These are phyloP conservation scores for Neurospora cerealis DNA, from an alignment of 495 filamentous ascomycete species.

Conservation along the genomic window DNA sequence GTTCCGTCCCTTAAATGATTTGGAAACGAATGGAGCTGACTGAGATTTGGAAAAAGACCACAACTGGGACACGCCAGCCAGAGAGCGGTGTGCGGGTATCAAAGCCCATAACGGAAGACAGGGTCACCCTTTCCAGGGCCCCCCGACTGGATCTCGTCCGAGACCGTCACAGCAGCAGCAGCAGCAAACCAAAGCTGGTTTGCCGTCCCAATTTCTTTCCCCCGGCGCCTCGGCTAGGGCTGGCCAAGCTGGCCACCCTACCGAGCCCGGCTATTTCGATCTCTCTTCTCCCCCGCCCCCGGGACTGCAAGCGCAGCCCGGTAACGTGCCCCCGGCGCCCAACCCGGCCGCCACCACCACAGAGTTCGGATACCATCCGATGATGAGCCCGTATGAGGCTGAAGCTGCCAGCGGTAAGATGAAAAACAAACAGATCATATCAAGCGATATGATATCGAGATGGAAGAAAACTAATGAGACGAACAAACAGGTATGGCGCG, in stretches of 20 bases:
- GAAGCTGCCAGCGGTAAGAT: constrained; percentile 4
- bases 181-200: background rate
- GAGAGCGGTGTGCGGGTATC: background rate
- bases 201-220: background rate
- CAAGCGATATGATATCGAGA: background rate
- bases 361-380: constrained; percentile 4
- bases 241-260: background rate
- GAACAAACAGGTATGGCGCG: background rate
- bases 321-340: background rate
- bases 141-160: constrained; percentile 6
- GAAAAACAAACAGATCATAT: background rate
- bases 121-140: background rate
- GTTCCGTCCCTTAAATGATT: background rate
- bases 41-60: background rate
- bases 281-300: background rate
- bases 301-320: background rate
- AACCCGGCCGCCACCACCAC: background rate
- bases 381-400: constrained; percentile 15
- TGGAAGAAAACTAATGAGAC: background rate
- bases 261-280: background rate
- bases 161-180: background rate
- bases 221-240: background rate
- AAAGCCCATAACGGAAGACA: background rate
- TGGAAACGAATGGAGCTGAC: background rate
- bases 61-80: constrained; percentile 11